These are phyloP conservation scores for Aspergillus aculeatinus DNA, from an alignment of 2,329 filamentous ascomycete genomes.

Conservation along the genomic window DNA sequence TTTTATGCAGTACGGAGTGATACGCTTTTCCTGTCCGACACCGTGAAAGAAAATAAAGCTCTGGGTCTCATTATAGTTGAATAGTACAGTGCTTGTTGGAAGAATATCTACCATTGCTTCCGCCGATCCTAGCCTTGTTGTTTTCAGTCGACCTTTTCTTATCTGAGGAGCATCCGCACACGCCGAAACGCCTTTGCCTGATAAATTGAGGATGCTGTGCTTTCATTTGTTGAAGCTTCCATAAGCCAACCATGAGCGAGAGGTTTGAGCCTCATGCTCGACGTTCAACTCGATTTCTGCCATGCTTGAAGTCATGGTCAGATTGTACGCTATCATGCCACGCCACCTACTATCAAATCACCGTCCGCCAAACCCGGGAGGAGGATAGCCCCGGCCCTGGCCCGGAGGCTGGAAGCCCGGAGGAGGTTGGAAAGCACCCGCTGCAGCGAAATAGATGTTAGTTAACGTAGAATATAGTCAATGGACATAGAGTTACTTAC, in stretches of 20 bases:
- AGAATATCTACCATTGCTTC: conserved; percentile 26
- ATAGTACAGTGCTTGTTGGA: conserved; percentile 17
- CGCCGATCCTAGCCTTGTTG: conserved; percentile 15
- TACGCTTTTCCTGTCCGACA: neutral
- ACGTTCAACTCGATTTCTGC: conserved; percentile 18
- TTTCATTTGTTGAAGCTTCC: conserved; percentile 19
- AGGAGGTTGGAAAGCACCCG: conserved; percentile 58
- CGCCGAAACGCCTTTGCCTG: conserved; percentile 44
- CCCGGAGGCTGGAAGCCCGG: conserved; percentile 72
- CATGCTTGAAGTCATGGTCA: conserved; percentile 21
- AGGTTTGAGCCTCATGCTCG: conserved; percentile 1
- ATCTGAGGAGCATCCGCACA: conserved; percentile 37
- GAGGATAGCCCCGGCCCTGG: conserved; percentile 53
- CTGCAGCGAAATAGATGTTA: conserved; percentile 45
- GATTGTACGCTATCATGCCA: conserved; percentile 25
- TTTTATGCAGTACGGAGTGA: neutral
- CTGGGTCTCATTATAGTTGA: conserved; percentile 16
- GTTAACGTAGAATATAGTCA: conserved; percentile 19
- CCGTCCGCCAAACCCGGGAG: conserved; percentile 50
- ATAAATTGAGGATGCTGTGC: conserved; percentile 31
- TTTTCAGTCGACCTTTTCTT: conserved; percentile 25
- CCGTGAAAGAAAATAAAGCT: neutral
- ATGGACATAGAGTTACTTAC: conserved; percentile 37
- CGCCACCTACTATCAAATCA: conserved; percentile 29
- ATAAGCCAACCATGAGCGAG: conserved; percentile 18